Base-by-base conservation (phyloP, 129 eudicot species). In the Gnaphalium uliginosum region DNA sequence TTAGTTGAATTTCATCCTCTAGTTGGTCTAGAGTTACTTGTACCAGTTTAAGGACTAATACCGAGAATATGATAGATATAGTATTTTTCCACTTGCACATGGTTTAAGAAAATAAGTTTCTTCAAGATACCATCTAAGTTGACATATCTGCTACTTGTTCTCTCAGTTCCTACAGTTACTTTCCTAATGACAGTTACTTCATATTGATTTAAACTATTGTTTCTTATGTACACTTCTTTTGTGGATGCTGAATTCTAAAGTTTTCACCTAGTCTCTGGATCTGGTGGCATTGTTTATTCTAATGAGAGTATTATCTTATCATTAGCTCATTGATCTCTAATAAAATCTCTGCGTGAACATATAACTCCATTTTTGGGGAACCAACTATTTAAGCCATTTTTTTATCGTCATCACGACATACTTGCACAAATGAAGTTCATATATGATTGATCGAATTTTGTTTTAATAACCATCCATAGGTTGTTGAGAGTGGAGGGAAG, bases 401-500 rank as follows among this genome's bases (percentile, higher is more conserved):
- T 46, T 46, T 46, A 46, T 46, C 53, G 14, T 14, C 53, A 14
- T 46, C 53, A 14, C 6, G 1, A 46, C 53, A 3, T 11, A 46
- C 51, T 11, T 13, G 51, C 51, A 43, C 5, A 46, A 46, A 46
- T 46, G 53, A 46, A 56, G 26, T 21, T 56, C 25, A 46, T 46
- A 13, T 11, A 46, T 46, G 53, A 46, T 56, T 18, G 24, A 54
- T 19, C 1, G 1, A n/a, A n/a, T 56, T 56, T 56, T n/a, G 25
- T 56, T 6, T 56, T 21, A 8, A 66, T 19, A 8, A 66, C 13
- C 14, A 18, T 21, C 14, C 7, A 6, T 73, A 91, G 95, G 97
- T 91, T 82, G 97, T 91, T 68, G 97, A 91, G 82, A 91, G 97
- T 74, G 97, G 97, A 22, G 97, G 97, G 50, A 91, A 91, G 89